Percentiles rank a stretch among this genome's conserved stretches.
Conservation (phyloP, 176 grass and related monocot genomes). For the Dactylis glomerata region DNA sequence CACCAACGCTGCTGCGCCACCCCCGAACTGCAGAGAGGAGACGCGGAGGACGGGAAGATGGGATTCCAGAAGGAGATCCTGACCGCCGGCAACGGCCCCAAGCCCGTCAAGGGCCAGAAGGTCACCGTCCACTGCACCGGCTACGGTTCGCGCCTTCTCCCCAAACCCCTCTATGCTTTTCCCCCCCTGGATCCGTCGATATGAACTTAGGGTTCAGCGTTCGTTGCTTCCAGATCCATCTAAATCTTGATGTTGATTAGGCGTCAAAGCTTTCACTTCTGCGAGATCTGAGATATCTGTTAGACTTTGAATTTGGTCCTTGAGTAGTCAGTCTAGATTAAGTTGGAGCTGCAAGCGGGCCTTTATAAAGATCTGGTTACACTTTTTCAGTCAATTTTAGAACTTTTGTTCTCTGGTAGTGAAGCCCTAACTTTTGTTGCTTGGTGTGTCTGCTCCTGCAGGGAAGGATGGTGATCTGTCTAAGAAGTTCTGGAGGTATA, state of each 20-base stretch:
- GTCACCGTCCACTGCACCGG: conserved; percentile 99
- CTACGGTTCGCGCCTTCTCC: conserved; percentile 50
- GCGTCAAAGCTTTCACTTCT: background rate
- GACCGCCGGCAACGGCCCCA: conserved; percentile 62
- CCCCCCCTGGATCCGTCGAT: conserved; percentile 16
- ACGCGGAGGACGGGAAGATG: conserved; percentile 35
- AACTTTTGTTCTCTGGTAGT: background rate
- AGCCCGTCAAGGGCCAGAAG: conserved; percentile 77
- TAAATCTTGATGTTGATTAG: background rate
- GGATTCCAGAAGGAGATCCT: conserved; percentile 80
- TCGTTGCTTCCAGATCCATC: conserved; percentile 24
- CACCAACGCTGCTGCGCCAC: conserved; percentile 9
- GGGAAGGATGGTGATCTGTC: conserved; percentile 87
- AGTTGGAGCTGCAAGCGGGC: background rate
- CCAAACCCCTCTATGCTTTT: background rate
- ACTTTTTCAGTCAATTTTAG: background rate
- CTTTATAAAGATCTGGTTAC: background rate
- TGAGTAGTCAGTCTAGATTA: background rate
- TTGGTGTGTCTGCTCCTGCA: conserved; percentile 25
- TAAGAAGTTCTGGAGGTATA: conserved; percentile 95
- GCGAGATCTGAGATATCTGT: background rate
- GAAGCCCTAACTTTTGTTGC: background rate
- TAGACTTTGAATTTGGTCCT: background rate
- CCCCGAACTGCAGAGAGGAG: background rate
- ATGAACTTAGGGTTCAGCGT: background rate